phyloP scores from a whole-genome alignment of 768 basidiomycete genomes.

The Pholiota conissans region DNA sequence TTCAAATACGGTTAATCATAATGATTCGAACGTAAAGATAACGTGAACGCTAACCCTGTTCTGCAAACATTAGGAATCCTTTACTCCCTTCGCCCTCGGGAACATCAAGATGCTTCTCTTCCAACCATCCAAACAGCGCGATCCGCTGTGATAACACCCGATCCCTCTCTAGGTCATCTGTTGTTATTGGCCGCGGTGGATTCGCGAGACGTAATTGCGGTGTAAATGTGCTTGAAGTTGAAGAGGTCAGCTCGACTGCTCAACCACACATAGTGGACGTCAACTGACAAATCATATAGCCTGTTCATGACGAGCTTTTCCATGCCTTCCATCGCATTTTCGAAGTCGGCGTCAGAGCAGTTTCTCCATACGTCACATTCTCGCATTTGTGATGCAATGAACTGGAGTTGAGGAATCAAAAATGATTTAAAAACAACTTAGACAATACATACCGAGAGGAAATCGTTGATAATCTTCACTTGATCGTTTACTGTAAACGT shows the following conservation, averaged over 20 bases:
- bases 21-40: neutral
- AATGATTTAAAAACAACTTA: conserved; percentile 9
- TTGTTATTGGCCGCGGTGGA: conserved; percentile 77
- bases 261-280: conserved; percentile 3
- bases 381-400: conserved; percentile 88
- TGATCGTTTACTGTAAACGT: conserved; percentile 93
- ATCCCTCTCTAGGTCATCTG: conserved; percentile 97
- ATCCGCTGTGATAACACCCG: conserved; percentile 89
- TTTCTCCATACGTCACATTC: conserved; percentile 82
- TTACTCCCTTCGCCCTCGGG: conserved; percentile 71
- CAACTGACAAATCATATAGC: conserved; percentile 87
- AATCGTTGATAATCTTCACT: conserved; percentile 94
- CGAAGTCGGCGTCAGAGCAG: conserved; percentile 80
- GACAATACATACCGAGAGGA: conserved; percentile 66
- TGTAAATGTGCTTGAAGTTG: conserved; percentile 76
- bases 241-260: conserved; percentile 7
- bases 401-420: conserved; percentile 44
- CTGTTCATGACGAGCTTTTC: conserved; percentile 99
- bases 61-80: conserved; percentile 87
- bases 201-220: conserved; percentile 70
- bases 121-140: conserved; percentile 87
- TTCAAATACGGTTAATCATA: conserved; percentile 1
- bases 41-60: conserved; percentile 59
- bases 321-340: conserved; percentile 97
- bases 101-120: conserved; percentile 87